A percentile compares a stretch with the other conserved stretches of the same genome.
Conservation (phyloP, 2,329 filamentous ascomycete species). For the Hymenoscyphus scutula region DNA sequence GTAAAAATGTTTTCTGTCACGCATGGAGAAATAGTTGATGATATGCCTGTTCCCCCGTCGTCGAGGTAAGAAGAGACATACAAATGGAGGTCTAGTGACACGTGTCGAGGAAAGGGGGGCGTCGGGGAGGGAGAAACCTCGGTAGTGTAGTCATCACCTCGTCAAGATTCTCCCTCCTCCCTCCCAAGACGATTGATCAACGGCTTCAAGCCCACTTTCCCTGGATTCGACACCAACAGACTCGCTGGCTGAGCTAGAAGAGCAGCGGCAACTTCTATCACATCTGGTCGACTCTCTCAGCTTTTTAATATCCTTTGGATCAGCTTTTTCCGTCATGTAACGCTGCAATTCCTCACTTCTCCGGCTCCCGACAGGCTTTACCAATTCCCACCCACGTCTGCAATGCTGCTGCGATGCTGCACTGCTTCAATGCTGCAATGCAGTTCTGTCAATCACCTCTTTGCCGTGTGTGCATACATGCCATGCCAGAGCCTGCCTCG, state of each 20-base stretch:
- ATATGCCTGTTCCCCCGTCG: background rate
- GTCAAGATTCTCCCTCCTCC: no score
- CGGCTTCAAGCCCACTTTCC: background rate
- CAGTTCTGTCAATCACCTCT: background rate
- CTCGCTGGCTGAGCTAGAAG: background rate
- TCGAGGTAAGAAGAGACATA: background rate
- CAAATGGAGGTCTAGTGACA: background rate
- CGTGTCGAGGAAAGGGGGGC: background rate
- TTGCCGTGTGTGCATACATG: background rate
- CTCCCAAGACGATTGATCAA: background rate
- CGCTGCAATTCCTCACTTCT: background rate
- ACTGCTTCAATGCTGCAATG: background rate
- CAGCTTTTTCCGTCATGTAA: background rate
- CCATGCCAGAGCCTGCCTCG: background rate
- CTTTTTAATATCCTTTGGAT: background rate
- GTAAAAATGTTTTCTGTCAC: background rate
- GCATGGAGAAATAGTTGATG: background rate
- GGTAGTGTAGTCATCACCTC: background rate
- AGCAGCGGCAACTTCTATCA: background rate
- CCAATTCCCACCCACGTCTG: background rate
- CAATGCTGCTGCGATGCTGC: no score
- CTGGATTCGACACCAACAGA: background rate
- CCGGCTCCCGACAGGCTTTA: constrained; percentile 1
- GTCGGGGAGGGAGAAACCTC: background rate
- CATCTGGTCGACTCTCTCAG: background rate